Evolutionary conservation across 768 basidiomycete species (phyloP).

Genomic region (Suillus subalutaceus): DNA sequence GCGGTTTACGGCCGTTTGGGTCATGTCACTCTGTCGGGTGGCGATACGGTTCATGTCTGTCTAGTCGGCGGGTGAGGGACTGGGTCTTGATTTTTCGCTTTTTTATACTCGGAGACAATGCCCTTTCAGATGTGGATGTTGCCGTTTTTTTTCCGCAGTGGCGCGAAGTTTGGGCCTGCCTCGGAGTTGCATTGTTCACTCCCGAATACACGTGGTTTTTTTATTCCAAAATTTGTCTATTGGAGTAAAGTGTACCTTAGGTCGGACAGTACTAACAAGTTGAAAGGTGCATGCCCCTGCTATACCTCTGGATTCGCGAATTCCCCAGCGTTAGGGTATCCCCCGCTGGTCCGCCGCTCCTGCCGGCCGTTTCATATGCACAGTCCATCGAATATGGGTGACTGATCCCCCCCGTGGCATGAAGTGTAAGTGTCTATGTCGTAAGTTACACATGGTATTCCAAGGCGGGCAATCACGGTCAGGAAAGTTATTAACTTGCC

Average conservation of each 20-base stretch:
- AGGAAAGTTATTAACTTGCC: neutral
- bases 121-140: neutral
- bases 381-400: neutral
- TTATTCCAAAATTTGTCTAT: neutral
- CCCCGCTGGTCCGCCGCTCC: neutral
- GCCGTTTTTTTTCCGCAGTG: neutral
- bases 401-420: neutral
- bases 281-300: neutral
- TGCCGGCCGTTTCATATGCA: neutral
- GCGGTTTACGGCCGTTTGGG: neutral
- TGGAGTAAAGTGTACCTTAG: neutral
- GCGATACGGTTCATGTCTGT: constrained; percentile 16
- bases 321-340: neutral
- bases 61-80: constrained; percentile 7
- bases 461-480: neutral
- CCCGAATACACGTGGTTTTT: neutral
- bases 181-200: constrained; percentile 3
- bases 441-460: neutral
- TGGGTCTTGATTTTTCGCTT: neutral
- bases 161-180: neutral
- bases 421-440: neutral
- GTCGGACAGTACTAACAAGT: neutral
- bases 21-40: neutral
- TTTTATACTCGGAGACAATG: neutral
- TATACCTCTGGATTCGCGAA: neutral